phyloP scores from a whole-genome alignment of 306 rosid species.

The Quercus ilex region DNA sequence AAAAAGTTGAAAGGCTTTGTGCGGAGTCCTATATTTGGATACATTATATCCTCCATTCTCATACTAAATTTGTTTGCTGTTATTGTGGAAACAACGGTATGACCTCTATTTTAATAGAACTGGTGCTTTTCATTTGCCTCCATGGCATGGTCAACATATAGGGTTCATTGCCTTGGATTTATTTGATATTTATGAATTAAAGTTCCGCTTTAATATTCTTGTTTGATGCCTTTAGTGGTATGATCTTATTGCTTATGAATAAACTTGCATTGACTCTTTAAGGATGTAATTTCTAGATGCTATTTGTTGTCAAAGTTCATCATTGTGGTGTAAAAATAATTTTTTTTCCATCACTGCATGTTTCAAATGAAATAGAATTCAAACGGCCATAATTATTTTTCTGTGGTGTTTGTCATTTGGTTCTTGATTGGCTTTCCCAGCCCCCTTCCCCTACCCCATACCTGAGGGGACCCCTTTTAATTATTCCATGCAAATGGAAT shows the following conservation, averaged over 20 bases:
- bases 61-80: conserved; percentile 73
- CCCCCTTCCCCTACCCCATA: neutral
- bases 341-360: conserved; percentile 1
- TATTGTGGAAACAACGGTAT: conserved; percentile 91
- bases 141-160: neutral
- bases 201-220: neutral
- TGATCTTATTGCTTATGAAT: neutral
- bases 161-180: neutral
- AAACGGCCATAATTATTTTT: neutral
- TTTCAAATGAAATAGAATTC: neutral
- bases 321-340: neutral
- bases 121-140: neutral
- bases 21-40: conserved; percentile 74
- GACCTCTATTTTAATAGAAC: conserved; percentile 24
- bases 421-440: neutral
- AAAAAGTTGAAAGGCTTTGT: conserved; percentile 68
- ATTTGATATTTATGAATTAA: neutral
- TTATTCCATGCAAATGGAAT: neutral
- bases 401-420: neutral
- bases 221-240: neutral
- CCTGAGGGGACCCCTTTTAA: neutral
- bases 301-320: conserved; percentile 8
- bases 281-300: conserved; percentile 4
- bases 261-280: neutral
- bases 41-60: conserved; percentile 76